A percentile compares a stretch with the other conserved stretches of the same genome.
phyloP scores from a whole-genome alignment of 768 basidiomycete species.

The Russula sp. region DNA sequence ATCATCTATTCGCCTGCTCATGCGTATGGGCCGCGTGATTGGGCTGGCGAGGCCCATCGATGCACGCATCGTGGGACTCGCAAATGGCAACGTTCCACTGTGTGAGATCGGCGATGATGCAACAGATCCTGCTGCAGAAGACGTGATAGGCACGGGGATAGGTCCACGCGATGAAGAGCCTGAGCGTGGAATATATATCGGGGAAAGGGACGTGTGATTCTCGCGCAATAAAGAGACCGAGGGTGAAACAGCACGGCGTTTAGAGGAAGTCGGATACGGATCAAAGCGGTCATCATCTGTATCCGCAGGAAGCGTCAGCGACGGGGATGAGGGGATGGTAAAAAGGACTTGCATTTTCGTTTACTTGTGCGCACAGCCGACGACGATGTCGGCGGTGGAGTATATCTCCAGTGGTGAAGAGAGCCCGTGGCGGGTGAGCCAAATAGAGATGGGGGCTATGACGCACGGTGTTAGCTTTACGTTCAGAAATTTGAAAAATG shows the following conservation, averaged over 20 bases:
- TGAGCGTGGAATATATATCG: slow-evolving; percentile 44
- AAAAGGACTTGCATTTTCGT: slow-evolving; percentile 55
- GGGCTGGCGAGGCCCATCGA: slow-evolving; percentile 70
- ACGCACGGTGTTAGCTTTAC: slow-evolving; percentile 29
- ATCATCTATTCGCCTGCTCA: slow-evolving; percentile 40
- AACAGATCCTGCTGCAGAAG: slow-evolving; percentile 55
- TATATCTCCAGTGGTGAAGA: slow-evolving; percentile 68
- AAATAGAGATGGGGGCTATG: slow-evolving; percentile 49
- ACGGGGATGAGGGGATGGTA: not conserved
- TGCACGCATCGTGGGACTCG: slow-evolving; percentile 65
- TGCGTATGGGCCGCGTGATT: slow-evolving; percentile 59
- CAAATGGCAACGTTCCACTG: slow-evolving; percentile 39
- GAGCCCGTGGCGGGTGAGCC: slow-evolving; percentile 43
- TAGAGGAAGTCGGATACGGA: slow-evolving; percentile 69
- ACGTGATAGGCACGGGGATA: slow-evolving; percentile 58
- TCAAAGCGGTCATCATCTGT: slow-evolving; percentile 80
- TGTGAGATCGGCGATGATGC: slow-evolving; percentile 65
- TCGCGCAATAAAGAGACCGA: slow-evolving; percentile 65
- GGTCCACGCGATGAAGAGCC: slow-evolving; percentile 32
- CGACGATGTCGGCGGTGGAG: slow-evolving; percentile 63
- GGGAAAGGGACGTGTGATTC: slow-evolving; percentile 42
- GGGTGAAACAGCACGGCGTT: slow-evolving; percentile 78
- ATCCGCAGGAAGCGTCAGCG: not conserved
- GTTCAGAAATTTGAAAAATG: slow-evolving; percentile 15
- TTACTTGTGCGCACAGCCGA: slow-evolving; percentile 75